phyloP scores from a whole-genome alignment of 495 filamentous ascomycete species.

The Penicillium tannophilum region DNA sequence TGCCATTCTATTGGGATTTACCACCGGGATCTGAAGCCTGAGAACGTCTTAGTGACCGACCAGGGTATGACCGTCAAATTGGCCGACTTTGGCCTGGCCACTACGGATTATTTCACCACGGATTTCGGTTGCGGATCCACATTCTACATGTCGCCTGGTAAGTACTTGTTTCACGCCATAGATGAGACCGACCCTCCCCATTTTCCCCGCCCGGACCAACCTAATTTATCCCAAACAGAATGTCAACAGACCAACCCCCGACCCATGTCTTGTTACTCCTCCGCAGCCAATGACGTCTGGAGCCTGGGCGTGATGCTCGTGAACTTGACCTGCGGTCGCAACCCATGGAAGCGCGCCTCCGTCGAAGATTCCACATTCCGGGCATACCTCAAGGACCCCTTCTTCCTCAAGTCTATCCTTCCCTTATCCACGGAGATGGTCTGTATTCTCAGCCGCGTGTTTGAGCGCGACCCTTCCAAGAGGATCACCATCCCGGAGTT shows the following conservation, averaged over 20 bases:
- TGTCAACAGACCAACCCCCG: constrained; percentile 86
- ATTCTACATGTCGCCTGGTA: constrained; percentile 99
- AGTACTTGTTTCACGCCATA: constrained; percentile 23
- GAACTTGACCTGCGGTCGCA: constrained; percentile 96
- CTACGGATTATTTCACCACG: constrained; percentile 75
- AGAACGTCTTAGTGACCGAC: constrained; percentile 94
- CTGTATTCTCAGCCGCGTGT: constrained; percentile 82
- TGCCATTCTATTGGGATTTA: constrained; percentile 95
- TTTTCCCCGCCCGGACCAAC: constrained; percentile 8
- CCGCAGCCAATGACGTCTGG: constrained; percentile 97
- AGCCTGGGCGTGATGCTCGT: constrained; percentile 96
- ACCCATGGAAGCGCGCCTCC: constrained; percentile 97
- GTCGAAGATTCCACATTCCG: constrained; percentile 93
- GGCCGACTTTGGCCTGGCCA: constrained; percentile 96
- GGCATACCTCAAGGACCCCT: constrained; percentile 82
- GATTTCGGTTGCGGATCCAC: constrained; percentile 98
- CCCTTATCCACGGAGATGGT: constrained; percentile 91
- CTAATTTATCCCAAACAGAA: constrained; percentile 58
- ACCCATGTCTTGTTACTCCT: constrained; percentile 79
- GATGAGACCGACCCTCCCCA: not conserved
- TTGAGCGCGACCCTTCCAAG: constrained; percentile 83
- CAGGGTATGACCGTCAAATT: constrained; percentile 87
- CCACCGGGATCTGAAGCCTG: constrained; percentile 96
- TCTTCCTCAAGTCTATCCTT: constrained; percentile 90
- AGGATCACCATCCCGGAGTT: constrained; percentile 86